Conservation (phyloP, 2,329 filamentous ascomycete genomes). For the Cladosporium cucumerinum region DNA sequence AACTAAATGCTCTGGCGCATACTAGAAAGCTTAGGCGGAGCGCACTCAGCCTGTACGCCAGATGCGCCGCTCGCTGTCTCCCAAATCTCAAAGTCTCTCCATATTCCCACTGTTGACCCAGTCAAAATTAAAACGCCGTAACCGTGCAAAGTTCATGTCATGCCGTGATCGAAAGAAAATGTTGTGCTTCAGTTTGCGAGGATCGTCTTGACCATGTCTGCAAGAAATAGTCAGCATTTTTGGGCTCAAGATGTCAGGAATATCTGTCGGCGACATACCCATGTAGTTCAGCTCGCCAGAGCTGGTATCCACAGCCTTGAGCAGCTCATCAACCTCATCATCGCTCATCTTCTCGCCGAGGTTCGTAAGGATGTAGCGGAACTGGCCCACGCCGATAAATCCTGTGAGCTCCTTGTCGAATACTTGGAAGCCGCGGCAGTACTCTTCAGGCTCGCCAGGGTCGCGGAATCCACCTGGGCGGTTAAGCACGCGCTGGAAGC, state of each 20-base stretch:
- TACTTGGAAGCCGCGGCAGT: conserved; percentile 97
- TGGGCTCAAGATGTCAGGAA: neutral
- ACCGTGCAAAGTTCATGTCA: conserved; percentile 12
- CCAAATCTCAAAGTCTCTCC: neutral
- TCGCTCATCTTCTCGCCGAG: conserved; percentile 99
- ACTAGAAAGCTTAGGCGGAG: neutral
- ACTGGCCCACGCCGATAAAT: conserved; percentile 94
- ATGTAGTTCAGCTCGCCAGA: conserved; percentile 97
- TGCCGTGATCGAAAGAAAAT: conserved; percentile 9
- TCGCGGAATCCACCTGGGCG: conserved; percentile 97
- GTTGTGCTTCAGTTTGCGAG: conserved; percentile 34
- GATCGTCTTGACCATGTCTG: conserved; percentile 42
- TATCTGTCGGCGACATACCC: conserved; percentile 53
- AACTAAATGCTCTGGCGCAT: conserved; percentile 9
- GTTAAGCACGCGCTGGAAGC: conserved; percentile 95
- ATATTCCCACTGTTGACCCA: neutral
- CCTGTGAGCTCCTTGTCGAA: conserved; percentile 99
- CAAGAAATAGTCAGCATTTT: neutral
- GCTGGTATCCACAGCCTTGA: conserved; percentile 96
- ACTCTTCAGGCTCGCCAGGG: conserved; percentile 95
- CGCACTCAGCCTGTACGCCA: conserved; percentile 3
- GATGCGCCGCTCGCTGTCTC: conserved; percentile 6
- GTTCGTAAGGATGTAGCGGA: conserved; percentile 96
- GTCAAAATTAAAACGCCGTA: conserved; percentile 10
- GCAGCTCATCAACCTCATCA: conserved; percentile 95